A percentile compares a stretch with the other conserved stretches of the same genome.
phyloP scores from a whole-genome alignment of 208 protist genomes.

The Zelonia costaricensis region DNA sequence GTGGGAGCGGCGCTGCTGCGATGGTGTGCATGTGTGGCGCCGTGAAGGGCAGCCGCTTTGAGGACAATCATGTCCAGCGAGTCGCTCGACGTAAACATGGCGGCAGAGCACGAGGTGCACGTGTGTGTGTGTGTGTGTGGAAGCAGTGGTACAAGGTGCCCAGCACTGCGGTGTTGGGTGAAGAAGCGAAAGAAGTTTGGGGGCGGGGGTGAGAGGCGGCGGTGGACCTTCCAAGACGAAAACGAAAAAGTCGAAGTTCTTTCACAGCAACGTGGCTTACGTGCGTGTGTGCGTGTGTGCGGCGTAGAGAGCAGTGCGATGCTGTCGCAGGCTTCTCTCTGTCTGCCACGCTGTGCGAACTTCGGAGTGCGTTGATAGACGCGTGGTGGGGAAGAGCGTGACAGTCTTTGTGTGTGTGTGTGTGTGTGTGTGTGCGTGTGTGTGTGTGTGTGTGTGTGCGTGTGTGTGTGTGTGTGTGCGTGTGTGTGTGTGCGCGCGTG shows the following conservation, averaged over 20 bases:
- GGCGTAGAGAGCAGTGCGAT: too few relatives aligned
- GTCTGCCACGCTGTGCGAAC: too few relatives aligned
- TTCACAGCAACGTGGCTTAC: too few relatives aligned
- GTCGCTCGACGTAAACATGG: conserved; percentile 21
- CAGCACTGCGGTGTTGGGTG: too few relatives aligned
- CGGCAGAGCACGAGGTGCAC: too few relatives aligned
- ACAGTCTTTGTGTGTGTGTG: background rate
- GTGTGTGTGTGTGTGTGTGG: background rate
- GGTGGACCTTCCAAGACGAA: too few relatives aligned
- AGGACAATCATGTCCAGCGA: conserved; percentile 19
- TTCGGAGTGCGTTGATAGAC: background rate
- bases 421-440: background rate
- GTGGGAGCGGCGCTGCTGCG: background rate
- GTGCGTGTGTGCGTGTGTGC: too few relatives aligned
- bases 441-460: background rate
- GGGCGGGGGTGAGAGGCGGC: too few relatives aligned
- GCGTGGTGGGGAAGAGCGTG: background rate
- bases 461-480: background rate
- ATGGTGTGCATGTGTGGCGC: background rate
- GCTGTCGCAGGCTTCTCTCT: too few relatives aligned
- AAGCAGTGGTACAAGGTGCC: too few relatives aligned
- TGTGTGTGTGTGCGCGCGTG: background rate
- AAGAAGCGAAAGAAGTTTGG: too few relatives aligned
- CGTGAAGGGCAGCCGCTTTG: conserved; percentile 11
- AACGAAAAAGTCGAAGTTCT: too few relatives aligned